phyloP scores from a whole-genome alignment of 257 asterid species.

The Nicotiana knightiana region DNA sequence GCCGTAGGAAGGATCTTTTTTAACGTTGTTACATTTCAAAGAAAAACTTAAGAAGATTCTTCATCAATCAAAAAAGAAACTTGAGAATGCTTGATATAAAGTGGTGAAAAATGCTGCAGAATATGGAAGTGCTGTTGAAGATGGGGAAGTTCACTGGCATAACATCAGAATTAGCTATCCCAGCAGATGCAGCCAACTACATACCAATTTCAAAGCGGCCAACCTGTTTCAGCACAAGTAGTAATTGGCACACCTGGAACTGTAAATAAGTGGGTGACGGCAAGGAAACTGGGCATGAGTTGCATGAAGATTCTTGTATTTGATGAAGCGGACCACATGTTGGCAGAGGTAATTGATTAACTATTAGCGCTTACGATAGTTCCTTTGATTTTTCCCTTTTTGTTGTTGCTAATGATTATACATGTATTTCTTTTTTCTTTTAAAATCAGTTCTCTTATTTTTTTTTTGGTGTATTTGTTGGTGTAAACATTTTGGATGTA shows the following conservation, averaged over 20 bases:
- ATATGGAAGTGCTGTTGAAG: slow-evolving; percentile 84
- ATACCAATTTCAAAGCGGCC: slow-evolving; percentile 51
- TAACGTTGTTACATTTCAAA: no score
- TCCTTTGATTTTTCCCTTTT: neutral
- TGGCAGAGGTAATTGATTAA: slow-evolving; percentile 55
- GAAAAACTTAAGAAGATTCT: no score
- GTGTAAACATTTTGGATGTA: neutral
- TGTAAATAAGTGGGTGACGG: slow-evolving; percentile 50
- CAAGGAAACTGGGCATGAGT: slow-evolving; percentile 66
- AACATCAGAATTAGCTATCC: slow-evolving; percentile 71
- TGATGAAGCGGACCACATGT: slow-evolving; percentile 98
- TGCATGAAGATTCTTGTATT: slow-evolving; percentile 82
- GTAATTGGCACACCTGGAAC: slow-evolving; percentile 98
- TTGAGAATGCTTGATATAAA: neutral
- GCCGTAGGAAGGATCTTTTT: neutral
- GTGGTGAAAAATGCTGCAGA: slow-evolving; percentile 34
- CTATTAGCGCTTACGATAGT: neutral
- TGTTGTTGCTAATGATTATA: neutral
- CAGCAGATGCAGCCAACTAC: slow-evolving; percentile 43
- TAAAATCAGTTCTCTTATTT: neutral
- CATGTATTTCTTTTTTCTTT: neutral
- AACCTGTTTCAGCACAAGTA: slow-evolving; percentile 63
- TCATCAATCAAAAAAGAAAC: no score
- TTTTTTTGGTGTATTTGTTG: neutral
- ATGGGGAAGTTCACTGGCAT: slow-evolving; percentile 88